Evolutionary conservation across 2,329 filamentous ascomycete species (phyloP), one percentile per base, ranked within the genome.

Genomic region (Penicillium sp.): DNA sequence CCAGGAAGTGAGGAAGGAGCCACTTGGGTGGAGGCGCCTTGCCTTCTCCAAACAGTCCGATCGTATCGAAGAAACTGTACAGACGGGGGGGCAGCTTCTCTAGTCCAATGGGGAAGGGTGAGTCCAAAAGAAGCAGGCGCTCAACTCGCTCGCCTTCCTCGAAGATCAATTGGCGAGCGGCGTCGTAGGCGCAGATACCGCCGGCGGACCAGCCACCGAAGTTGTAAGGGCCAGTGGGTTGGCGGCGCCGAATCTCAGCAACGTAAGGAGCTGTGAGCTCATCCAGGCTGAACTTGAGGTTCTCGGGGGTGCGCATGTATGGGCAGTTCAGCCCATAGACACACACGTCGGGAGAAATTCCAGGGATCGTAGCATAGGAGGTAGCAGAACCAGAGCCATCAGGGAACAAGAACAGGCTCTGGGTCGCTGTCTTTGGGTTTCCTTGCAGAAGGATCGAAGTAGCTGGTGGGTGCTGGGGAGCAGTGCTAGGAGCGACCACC

Each of bases 181-280:
- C 85, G 64, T 89, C 86, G 66, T 84, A 90, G 42, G 88, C 87
- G 58, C 87, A 86, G 48, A 90, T 87, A 36, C 89, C 89, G 27
- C 89, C 89, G 1, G 88, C 89, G n/a, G 85, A 89, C 89, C 89
- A 92, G 25, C 89, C 89, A 17, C 85, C 83, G 1, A 91, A 74
- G 50, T 82, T 81, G 73, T 90, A 90, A 0, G 87, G 86, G 0
- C 79, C 78, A 13, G 73, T 71, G 5, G 79, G 76, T 61, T 83
- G 78, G 25, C 79, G 73, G n/a, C 76, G 76, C 4, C 74, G 76
- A 35, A 82, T 75, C 56, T 81, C 79, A 6, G 62, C 66, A n/a
- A 80, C 56, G 54, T 77, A 82, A 2, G 68, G 68, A 5, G 60
- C 58, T 4, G 75, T 72, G 5, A 80, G 61, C 25, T 72, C 70